Conservation (phyloP, 805 yeast species). For the Blastobotrys americana region DNA sequence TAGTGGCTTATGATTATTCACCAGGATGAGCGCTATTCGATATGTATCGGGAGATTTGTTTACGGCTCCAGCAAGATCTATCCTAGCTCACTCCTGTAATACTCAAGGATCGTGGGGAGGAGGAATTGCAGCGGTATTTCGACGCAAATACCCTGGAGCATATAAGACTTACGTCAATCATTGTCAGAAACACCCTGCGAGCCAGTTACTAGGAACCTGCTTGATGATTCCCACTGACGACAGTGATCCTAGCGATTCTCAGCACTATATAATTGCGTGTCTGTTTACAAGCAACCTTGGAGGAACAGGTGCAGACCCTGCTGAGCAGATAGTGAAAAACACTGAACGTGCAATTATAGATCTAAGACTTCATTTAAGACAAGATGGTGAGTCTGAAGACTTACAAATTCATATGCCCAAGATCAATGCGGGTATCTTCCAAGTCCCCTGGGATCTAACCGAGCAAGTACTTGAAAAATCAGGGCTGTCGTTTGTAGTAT, state of each 20-base stretch:
- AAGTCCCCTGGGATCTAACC: conserved; percentile 71
- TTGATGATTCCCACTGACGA: conserved; percentile 39
- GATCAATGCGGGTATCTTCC: conserved; percentile 74
- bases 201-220: conserved; percentile 48
- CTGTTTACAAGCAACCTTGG: conserved; percentile 63
- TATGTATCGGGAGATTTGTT: conserved; percentile 58
- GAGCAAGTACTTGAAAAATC: conserved; percentile 41
- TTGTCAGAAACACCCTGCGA: conserved; percentile 31
- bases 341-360: conserved; percentile 47
- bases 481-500: conserved; percentile 39
- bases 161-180: conserved; percentile 41
- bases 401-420: conserved; percentile 55
- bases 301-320: conserved; percentile 36
- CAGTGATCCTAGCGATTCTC: conserved; percentile 22
- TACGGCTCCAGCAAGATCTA: conserved; percentile 32
- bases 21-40: too few species aligned
- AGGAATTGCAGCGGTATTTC: conserved; percentile 64
- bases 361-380: conserved; percentile 35
- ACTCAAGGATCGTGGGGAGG: conserved; percentile 79
- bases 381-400: conserved; percentile 13
- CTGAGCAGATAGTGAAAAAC: conserved; percentile 40
- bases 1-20: too few species aligned
- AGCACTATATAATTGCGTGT: conserved; percentile 45
- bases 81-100: conserved; percentile 75
- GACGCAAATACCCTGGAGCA: conserved; percentile 48